These are phyloP conservation scores for Theobroma cacao DNA, from an alignment of 345 rosid genomes.

Conservation along the genomic window DNA sequence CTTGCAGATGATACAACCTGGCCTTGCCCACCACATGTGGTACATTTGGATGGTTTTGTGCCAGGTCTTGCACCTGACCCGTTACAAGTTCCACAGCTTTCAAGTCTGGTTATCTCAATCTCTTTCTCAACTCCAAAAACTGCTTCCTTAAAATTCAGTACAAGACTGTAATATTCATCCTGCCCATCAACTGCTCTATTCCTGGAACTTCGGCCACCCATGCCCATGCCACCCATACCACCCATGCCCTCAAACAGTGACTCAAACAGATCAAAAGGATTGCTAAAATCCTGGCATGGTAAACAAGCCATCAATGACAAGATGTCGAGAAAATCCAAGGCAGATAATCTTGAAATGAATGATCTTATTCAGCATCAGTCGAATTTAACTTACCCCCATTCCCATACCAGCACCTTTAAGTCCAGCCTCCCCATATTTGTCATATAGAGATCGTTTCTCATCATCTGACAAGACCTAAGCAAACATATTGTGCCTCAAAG, in stretches of 20 bases:
- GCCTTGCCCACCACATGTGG: slow-evolving; percentile 95
- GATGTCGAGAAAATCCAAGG: background rate
- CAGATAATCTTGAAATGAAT: background rate
- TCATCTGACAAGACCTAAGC: slow-evolving; percentile 92
- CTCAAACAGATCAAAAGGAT: slow-evolving; percentile 93
- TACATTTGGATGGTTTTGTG: slow-evolving; percentile 75
- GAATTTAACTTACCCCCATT: slow-evolving; percentile 73
- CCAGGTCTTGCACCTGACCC: slow-evolving; percentile 95
- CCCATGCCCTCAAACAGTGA: slow-evolving; percentile 90
- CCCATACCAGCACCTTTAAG: slow-evolving; percentile 96
- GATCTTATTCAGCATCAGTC: background rate
- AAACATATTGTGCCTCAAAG: slow-evolving; percentile 9
- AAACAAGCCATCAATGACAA: slow-evolving; percentile 4
- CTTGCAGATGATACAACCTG: slow-evolving; percentile 89
- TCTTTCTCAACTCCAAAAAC: slow-evolving; percentile 93
- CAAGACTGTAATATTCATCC: slow-evolving; percentile 83
- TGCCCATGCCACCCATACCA: slow-evolving; percentile 77
- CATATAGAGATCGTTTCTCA: slow-evolving; percentile 93
- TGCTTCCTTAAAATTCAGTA: slow-evolving; percentile 86
- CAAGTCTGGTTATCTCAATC: slow-evolving; percentile 87
- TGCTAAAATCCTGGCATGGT: slow-evolving; percentile 77
- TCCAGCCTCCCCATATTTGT: slow-evolving; percentile 95
- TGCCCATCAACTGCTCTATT: slow-evolving; percentile 83
- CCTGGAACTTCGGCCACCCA: slow-evolving; percentile 75
- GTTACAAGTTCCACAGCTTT: slow-evolving; percentile 77